A percentile compares a stretch with the other conserved stretches of the same genome.
These are phyloP conservation scores for Leccinum broughii DNA, from an alignment of 768 basidiomycete genomes.

Conservation along the genomic window DNA sequence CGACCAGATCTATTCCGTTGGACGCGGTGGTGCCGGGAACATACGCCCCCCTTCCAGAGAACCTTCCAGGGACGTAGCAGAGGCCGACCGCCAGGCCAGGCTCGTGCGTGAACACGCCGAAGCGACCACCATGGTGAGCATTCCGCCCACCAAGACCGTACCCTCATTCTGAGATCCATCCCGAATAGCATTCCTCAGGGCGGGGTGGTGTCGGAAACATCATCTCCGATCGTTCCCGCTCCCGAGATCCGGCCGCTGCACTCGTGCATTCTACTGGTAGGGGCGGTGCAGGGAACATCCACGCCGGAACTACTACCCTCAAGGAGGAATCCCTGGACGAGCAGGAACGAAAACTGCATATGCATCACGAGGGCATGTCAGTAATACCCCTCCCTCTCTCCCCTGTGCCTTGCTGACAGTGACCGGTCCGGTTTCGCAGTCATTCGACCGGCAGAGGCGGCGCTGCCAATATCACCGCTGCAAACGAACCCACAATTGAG, in stretches of 20 bases:
- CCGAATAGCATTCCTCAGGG: constrained; percentile 54
- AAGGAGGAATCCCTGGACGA: constrained; percentile 32
- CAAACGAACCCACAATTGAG: constrained; percentile 41
- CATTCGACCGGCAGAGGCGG: constrained; percentile 74
- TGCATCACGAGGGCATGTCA: constrained; percentile 41
- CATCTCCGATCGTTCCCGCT: constrained; percentile 48
- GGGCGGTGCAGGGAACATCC: constrained; percentile 65
- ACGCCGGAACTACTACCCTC: constrained; percentile 25
- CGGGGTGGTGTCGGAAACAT: constrained; percentile 71
- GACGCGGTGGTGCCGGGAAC: constrained; percentile 85
- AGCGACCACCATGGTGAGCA: constrained; percentile 37
- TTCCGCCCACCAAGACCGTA: neutral
- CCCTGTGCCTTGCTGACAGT: neutral
- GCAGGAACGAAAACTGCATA: constrained; percentile 35
- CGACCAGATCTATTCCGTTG: constrained; percentile 47
- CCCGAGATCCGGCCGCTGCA: constrained; percentile 36
- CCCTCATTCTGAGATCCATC: constrained; percentile 1
- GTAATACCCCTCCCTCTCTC: constrained; percentile 19
- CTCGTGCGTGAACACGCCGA: constrained; percentile 32
- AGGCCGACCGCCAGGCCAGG: constrained; percentile 26
- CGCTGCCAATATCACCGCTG: constrained; percentile 54
- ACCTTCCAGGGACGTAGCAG: constrained; percentile 25
- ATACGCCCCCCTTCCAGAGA: constrained; percentile 77
- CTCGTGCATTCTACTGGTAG: constrained; percentile 54
- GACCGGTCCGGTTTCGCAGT: constrained; percentile 30